A percentile compares a stretch with the other conserved stretches of the same genome.
Evolutionary conservation across 2,329 filamentous ascomycete genomes (phyloP).

Genomic region (Aspergillus tanneri): DNA sequence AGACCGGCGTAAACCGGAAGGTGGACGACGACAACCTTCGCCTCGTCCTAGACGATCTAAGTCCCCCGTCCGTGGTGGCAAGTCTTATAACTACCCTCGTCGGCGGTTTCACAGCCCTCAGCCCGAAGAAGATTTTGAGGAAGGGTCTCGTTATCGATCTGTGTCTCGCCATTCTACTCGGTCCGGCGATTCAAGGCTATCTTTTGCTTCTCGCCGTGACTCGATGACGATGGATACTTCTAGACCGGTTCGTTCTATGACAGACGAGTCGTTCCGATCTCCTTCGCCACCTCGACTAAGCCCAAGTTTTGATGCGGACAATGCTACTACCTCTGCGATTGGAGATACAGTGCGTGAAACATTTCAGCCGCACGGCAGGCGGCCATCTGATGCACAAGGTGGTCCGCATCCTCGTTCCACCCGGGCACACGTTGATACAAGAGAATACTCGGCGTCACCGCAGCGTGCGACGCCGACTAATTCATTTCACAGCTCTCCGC

Average conservation of each 20-base stretch:
- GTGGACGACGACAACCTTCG: conserved; percentile 28
- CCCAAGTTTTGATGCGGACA: conserved; percentile 34
- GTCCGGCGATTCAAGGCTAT: conserved; percentile 35
- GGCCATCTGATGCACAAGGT: conserved; percentile 32
- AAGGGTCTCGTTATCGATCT: conserved; percentile 32
- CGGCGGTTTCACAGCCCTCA: conserved; percentile 30
- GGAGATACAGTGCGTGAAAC: conserved; percentile 34
- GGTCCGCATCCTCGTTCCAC: conserved; percentile 37
- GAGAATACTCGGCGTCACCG: conserved; percentile 59
- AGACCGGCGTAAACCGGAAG: conserved; percentile 33
- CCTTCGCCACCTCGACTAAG: conserved; percentile 37
- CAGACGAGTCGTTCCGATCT: conserved; percentile 29
- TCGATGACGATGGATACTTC: conserved; percentile 29
- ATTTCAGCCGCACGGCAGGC: conserved; percentile 35
- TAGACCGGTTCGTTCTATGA: conserved; percentile 30
- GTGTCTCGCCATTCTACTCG: conserved; percentile 36
- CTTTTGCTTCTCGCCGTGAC: conserved; percentile 23
- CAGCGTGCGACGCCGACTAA: conserved; percentile 56
- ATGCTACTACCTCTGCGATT: conserved; percentile 29
- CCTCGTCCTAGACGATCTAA: conserved; percentile 28
- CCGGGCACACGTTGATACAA: conserved; percentile 43
- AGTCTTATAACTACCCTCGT: conserved; percentile 27
- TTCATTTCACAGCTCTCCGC: conserved; percentile 61
- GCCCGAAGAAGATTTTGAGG: conserved; percentile 26
- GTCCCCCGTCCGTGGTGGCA: conserved; percentile 33